Base-by-base conservation (phyloP, 2,329 filamentous ascomycete species). In the Colletotrichum truncatum region DNA sequence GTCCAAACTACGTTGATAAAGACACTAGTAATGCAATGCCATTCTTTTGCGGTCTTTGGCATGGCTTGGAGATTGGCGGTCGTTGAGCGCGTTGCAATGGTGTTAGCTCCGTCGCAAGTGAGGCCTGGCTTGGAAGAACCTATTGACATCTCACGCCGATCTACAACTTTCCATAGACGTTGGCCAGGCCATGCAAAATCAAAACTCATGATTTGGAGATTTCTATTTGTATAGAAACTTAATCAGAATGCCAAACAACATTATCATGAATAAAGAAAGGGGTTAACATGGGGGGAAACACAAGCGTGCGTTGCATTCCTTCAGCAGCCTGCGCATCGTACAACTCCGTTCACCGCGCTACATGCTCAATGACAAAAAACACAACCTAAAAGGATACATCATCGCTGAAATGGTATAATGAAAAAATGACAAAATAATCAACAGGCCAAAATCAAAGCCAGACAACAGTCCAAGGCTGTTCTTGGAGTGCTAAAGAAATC, bases 341-440 rank as follows among this genome's bases (percentile, higher is more conserved):
- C 6, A 28, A 54, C 51, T 30, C 51, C 51, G 36, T 54, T 54
- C 51, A 28, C 51, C 51, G 32, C 36, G 51, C 51, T 54, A 7
- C 14, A 32, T 30, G 7, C 12, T 12, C 16, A 21, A 43, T 12
- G 14, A 43, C 5, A 43, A 23, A 6, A 43, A 43, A 11, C 18
- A 23, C 4, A 9, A 43, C 23, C 39, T 39, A 12, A 39, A 39
- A 39, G 36, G 12, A n/a, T n/a, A n/a, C 12, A 7, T 39, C 36
- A 16, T n/a, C 36, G 36, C 36, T 39, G 12, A 3, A n/a, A 18
- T 18, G 36, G 36, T 18, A 39, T 39, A n/a, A 12, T n/a, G 10
- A n/a, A 39, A 14, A 45, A 25, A 11, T 12, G 18, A 14, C 5
- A n/a, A n/a, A n/a, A n/a, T n/a, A n/a, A 21, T 12, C 10, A 11